Evolutionary conservation across 208 protist genomes (phyloP).

Genomic region (Trichomonas vaginalis): DNA sequence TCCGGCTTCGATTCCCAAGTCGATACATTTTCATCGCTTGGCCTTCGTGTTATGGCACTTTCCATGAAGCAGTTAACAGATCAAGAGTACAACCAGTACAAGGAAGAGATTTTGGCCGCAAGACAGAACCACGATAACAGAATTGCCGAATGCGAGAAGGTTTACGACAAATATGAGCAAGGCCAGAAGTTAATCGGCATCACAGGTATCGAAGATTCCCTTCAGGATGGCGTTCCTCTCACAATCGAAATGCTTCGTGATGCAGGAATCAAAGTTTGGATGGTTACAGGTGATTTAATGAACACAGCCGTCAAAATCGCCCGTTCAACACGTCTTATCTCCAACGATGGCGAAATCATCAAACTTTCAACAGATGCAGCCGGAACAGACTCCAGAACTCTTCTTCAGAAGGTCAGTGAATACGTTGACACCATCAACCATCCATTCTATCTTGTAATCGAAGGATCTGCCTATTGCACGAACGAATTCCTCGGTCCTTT

Average conservation of each 20-base stretch:
- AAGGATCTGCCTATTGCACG: not conserved
- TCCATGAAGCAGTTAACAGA: not conserved
- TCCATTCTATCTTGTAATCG: not conserved
- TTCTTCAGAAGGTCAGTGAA: not conserved
- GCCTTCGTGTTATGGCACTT: constrained; percentile 13
- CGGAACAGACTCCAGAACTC: not conserved
- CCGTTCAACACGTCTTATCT: not conserved
- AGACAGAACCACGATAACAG: not conserved
- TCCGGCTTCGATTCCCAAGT: not conserved
- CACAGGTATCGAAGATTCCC: constrained; percentile 51
- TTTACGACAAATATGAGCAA: constrained; percentile 34
- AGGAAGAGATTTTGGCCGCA: not conserved
- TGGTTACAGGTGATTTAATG: constrained; percentile 58
- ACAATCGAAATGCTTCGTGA: constrained; percentile 41
- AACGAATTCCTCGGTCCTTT: not conserved
- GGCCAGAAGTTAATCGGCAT: constrained; percentile 36
- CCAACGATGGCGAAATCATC: not conserved
- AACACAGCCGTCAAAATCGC: constrained; percentile 56
- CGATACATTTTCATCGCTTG: constrained; percentile 2
- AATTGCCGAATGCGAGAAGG: not conserved
- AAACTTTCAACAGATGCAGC: not conserved
- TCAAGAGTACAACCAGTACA: not conserved
- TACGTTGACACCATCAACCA: not conserved
- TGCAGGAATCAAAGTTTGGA: constrained; percentile 49
- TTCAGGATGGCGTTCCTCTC: constrained; percentile 50